Conservation (phyloP, 805 yeast genomes). For the Teunomyces gatunensis region DNA sequence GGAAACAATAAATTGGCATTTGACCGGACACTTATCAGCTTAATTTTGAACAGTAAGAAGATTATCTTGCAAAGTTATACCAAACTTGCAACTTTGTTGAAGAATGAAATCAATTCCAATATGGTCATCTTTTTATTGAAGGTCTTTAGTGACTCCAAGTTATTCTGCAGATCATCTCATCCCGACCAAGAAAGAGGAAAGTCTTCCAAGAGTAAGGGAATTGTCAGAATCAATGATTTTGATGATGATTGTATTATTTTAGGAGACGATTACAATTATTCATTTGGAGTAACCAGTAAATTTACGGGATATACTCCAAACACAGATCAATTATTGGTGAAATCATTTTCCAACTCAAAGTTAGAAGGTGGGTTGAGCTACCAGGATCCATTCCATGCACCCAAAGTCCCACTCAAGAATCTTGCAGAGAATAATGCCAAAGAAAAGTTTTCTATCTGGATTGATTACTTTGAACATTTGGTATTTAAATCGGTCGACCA, state of each 20-base stretch:
- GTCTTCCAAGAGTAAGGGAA: conserved; percentile 14
- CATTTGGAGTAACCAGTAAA: conserved; percentile 56
- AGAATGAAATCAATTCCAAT: conserved; percentile 41
- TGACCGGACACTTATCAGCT: conserved; percentile 28
- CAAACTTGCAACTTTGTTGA: conserved; percentile 29
- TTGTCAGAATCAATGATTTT: conserved; percentile 19
- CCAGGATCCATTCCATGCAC: conserved; percentile 1
- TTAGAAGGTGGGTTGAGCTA: background rate
- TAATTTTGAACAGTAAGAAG: conserved; percentile 37
- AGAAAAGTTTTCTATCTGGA: conserved; percentile 24
- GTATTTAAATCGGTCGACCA: conserved; percentile 20
- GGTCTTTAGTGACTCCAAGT: conserved; percentile 36
- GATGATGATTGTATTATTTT: conserved; percentile 30
- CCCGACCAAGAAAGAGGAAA: conserved; percentile 18
- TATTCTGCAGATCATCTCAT: conserved; percentile 16
- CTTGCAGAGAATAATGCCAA: conserved; percentile 1
- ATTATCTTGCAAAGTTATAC: conserved; percentile 34
- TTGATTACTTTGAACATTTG: conserved; percentile 28
- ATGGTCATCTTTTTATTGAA: conserved; percentile 39
- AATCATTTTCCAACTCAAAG: conserved; percentile 6
- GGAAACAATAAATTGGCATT: conserved; percentile 18
- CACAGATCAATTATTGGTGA: conserved; percentile 37
- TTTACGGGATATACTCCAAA: conserved; percentile 21
- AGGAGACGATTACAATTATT: conserved; percentile 47
- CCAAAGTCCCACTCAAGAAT: background rate